Evolutionary conservation across 2,329 filamentous ascomycete genomes (phyloP).

Genomic region (Botrytis paeoniae): DNA sequence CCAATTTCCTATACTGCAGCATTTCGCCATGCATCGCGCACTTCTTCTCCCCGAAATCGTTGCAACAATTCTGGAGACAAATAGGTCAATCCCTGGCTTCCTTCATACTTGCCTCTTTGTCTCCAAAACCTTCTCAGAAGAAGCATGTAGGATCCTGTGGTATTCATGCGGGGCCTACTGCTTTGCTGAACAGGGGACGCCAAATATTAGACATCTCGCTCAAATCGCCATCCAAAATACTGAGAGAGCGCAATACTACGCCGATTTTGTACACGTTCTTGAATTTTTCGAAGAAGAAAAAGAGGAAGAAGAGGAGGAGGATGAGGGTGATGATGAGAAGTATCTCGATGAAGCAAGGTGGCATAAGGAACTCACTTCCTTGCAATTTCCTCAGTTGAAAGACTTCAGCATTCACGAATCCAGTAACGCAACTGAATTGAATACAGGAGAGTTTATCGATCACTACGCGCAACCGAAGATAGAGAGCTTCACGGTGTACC

Average conservation of each 20-base stretch:
- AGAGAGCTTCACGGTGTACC: neutral
- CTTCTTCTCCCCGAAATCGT: conserved; percentile 1
- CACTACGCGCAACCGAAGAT: neutral
- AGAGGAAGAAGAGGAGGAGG: neutral
- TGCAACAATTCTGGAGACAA: neutral
- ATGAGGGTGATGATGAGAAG: neutral
- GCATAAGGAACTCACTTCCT: neutral
- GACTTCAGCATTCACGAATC: neutral
- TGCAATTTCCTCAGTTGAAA: conserved; percentile 2
- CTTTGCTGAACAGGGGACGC: neutral
- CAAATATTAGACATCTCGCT: neutral
- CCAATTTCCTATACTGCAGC: neutral
- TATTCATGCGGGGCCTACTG: neutral
- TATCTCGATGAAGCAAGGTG: neutral
- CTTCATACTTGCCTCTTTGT: neutral
- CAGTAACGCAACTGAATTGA: neutral
- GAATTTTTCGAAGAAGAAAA: neutral
- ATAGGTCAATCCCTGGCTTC: neutral
- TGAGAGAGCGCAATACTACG: neutral
- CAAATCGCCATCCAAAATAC: neutral
- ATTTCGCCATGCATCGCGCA: neutral
- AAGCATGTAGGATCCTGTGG: conserved; percentile 2
- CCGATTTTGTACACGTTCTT: neutral
- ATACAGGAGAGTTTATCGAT: neutral
- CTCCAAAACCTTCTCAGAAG: conserved; percentile 4